Percentiles rank a stretch among this genome's conserved stretches.
These are phyloP conservation scores for Plasmodium inui DNA, from an alignment of 169 alveolate species.

Conservation along the genomic window DNA sequence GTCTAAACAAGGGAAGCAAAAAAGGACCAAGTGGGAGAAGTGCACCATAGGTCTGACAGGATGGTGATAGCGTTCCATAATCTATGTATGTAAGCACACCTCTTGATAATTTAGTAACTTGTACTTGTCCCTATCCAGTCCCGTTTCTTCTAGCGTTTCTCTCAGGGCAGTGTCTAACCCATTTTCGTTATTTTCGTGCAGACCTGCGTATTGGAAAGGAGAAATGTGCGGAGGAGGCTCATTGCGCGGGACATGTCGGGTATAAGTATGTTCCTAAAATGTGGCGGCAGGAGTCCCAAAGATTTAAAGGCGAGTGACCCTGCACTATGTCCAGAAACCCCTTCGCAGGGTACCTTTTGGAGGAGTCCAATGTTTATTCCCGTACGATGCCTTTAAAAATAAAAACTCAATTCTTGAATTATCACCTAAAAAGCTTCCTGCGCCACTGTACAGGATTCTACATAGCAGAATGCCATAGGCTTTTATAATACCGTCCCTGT, in stretches of 20 bases:
- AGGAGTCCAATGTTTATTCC: slow-evolving; percentile 85
- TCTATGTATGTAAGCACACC: not conserved
- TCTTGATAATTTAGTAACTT: slow-evolving; percentile 77
- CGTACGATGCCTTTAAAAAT: slow-evolving; percentile 82
- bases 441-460: slow-evolving; percentile 3
- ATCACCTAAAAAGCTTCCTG: not conserved
- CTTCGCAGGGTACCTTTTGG: slow-evolving; percentile 79
- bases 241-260: not conserved
- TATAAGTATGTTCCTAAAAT: not conserved
- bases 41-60: not conserved
- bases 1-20: slow-evolving; percentile 34
- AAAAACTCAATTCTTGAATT: slow-evolving; percentile 71
- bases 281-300: not conserved
- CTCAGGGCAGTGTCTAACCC: slow-evolving; percentile 80
- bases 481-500: slow-evolving; percentile 5
- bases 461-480: slow-evolving; percentile 54
- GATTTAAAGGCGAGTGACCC: not conserved
- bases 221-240: not conserved
- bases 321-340: not conserved
- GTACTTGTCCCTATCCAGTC: slow-evolving; percentile 70
- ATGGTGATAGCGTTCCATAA: not conserved
- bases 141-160: slow-evolving; percentile 85
- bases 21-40: not conserved
- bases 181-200: slow-evolving; percentile 80
- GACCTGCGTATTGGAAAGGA: slow-evolving; percentile 51